Percentiles rank a stretch among this genome's conserved stretches.
Evolutionary conservation across 148 eudicot genomes (phyloP).

Genomic region (Spergularia marina): DNA sequence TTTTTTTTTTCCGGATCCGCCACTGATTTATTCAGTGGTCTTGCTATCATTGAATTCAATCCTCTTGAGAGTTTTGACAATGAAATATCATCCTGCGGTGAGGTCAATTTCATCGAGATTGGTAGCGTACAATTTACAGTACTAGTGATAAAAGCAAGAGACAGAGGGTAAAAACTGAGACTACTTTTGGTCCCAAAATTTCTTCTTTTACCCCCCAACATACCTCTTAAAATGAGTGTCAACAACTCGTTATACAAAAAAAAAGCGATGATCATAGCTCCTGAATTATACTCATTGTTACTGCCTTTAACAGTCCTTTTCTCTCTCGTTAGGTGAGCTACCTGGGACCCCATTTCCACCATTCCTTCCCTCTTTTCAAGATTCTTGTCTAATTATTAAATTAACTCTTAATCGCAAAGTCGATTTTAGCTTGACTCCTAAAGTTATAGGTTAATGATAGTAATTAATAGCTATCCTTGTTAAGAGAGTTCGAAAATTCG

Average conservation of each 20-base stretch:
- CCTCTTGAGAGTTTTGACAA: no score
- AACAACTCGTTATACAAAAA: not conserved
- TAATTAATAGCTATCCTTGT: no score
- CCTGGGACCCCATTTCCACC: constrained; percentile 15
- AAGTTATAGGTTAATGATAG: no score
- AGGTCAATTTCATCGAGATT: not conserved
- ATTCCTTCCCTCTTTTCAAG: constrained; percentile 21
- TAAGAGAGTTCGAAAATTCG: no score
- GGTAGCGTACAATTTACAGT: not conserved
- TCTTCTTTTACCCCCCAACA: not conserved
- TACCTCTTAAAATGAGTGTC: constrained; percentile 11
- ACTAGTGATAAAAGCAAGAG: not conserved
- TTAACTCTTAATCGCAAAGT: not conserved
- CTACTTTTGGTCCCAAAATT: not conserved
- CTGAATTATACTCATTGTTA: constrained; percentile 7
- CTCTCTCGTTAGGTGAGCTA: constrained; percentile 29
- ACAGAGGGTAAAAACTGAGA: constrained; percentile 12
- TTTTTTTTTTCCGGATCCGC: no score
- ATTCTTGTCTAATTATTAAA: constrained; percentile 8
- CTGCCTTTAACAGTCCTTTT: constrained; percentile 3
- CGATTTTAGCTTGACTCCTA: no score
- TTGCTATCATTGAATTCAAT: no score
- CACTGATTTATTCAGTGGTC: no score
- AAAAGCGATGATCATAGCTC: constrained; percentile 9
- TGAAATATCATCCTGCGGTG: constrained; percentile 8